phyloP scores from a whole-genome alignment of 2,329 filamentous ascomycete species.

The Aspergillus latus region DNA sequence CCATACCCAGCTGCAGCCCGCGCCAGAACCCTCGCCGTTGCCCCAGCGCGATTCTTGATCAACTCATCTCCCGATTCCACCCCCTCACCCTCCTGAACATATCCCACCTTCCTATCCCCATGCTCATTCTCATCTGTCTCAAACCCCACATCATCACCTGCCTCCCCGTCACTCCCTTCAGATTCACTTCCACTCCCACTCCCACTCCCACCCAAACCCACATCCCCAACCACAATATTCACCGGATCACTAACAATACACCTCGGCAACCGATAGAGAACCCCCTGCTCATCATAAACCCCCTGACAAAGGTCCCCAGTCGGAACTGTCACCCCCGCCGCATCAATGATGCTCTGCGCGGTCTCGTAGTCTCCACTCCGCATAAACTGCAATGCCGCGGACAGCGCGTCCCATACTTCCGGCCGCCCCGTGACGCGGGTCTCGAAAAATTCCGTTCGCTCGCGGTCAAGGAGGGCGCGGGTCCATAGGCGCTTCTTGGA shows the following conservation, averaged over 20 bases:
- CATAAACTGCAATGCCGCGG: conserved; percentile 66
- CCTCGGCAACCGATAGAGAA: conserved; percentile 67
- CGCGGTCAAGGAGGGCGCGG: conserved; percentile 63
- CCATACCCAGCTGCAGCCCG: not conserved
- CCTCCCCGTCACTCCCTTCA: conserved; percentile 9
- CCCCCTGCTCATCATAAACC: conserved; percentile 69
- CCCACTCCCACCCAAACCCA: conserved; percentile 20
- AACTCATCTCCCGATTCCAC: conserved; percentile 38
- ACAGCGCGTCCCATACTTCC: conserved; percentile 79
- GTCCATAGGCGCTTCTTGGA: conserved; percentile 68
- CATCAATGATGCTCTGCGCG: conserved; percentile 78
- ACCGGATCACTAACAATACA: conserved; percentile 68
- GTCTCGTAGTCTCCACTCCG: conserved; percentile 63
- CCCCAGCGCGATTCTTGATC: conserved; percentile 32
- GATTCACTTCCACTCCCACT: conserved; percentile 23
- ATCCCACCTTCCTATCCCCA: conserved; percentile 32
- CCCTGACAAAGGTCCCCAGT: conserved; percentile 71
- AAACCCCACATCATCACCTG: not conserved
- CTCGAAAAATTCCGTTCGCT: conserved; percentile 84
- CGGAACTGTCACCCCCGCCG: conserved; percentile 72
- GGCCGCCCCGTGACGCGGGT: conserved; percentile 74
- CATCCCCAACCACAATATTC: conserved; percentile 46
- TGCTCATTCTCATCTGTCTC: not conserved
- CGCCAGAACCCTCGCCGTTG: conserved; percentile 19
- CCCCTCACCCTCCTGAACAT: conserved; percentile 33